These are phyloP conservation scores for Globisporangium spinosum DNA, from an alignment of 352 stramenopile species.

Conservation along the genomic window DNA sequence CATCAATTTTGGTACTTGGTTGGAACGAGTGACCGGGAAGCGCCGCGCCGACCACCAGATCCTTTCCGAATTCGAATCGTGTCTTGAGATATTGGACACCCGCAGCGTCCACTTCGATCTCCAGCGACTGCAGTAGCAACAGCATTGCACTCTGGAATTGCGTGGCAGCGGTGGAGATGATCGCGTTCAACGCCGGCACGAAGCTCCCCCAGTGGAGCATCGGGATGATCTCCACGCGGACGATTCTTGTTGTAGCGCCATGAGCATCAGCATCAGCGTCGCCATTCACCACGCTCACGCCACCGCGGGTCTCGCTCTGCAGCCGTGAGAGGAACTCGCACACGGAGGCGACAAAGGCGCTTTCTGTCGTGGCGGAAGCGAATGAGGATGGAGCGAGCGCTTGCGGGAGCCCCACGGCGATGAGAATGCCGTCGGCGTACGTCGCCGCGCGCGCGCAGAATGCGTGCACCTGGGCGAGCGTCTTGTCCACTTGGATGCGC, in stretches of 20 bases:
- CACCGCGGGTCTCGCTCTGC: constrained; percentile 20
- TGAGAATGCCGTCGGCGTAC: constrained; percentile 49
- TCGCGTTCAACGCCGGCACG: constrained; percentile 93
- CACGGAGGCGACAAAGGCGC: constrained; percentile 39
- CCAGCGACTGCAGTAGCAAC: constrained; percentile 91
- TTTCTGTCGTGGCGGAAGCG: constrained; percentile 5
- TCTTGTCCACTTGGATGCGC: constrained; percentile 39
- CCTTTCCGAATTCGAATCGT: constrained; percentile 59
- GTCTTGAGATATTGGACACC: constrained; percentile 56
- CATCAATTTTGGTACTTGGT: constrained; percentile 7
- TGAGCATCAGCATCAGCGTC: too few species aligned
- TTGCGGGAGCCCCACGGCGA: constrained; percentile 50
- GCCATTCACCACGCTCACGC: background rate
- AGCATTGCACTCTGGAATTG: constrained; percentile 41
- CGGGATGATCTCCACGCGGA: constrained; percentile 71
- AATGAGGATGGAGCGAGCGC: constrained; percentile 2
- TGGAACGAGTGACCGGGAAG: constrained; percentile 79
- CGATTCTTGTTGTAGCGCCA: constrained; percentile 3
- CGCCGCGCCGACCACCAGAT: constrained; percentile 90
- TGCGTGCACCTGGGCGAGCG: constrained; percentile 39
- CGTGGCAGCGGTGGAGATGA: constrained; percentile 73
- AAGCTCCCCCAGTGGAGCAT: constrained; percentile 95
- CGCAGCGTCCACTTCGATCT: constrained; percentile 65
- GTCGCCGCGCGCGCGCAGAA: constrained; percentile 49
- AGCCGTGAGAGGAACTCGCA: constrained; percentile 36